Evolutionary conservation across 2,329 filamentous ascomycete species (phyloP), one percentile per base, ranked within the genome.

Genomic region (Bipolaris oryzae): DNA sequence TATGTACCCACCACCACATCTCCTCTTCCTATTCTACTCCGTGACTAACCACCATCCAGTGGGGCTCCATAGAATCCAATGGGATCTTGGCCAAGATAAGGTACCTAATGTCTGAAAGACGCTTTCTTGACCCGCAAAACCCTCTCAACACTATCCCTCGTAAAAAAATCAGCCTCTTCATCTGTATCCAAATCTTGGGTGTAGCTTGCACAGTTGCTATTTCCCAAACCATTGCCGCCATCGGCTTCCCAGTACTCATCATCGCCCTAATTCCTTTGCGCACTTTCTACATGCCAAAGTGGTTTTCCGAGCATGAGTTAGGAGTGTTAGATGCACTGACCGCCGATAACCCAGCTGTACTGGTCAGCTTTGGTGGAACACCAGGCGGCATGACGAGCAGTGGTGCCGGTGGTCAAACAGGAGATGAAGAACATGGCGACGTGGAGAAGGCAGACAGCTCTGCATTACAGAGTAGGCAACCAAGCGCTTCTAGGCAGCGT

Each of bases 201-300:
- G 81, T 85, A 13, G 77, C 77, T 0, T 77, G 78, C 20, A 81
- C 78, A 33, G 81, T 86, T 1, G 83, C 81, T 1, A 81, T 86
- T 44, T 84, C 82, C 0, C 82, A 85, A 64, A 85, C 83, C 0
- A 81, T 85, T 11, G 84, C 81, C 0, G 84, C 83, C 0, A 83
- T 85, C 28, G 81, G 82, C 0, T 85, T 86, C 60, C 84, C 84
- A 0, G 76, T 86, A 16, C 73, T 86, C 41, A 84, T 86, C 60
- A 80, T 81, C 41, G 76, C 79, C 2, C 71, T 85, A 3, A 84
- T 86, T n/a, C 83, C 83, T 1, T 61, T 85, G 2, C 76, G 82
- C n/a, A 81, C 77, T 58, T 72, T 78, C 34, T 45, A 81, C 0
- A 70, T 85, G 57, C 82, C 83, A 1, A 73, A 73, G 23, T 81